Evolutionary conservation across 495 filamentous ascomycete genomes (phyloP).

Genomic region (Aspergillus nanangensis): DNA sequence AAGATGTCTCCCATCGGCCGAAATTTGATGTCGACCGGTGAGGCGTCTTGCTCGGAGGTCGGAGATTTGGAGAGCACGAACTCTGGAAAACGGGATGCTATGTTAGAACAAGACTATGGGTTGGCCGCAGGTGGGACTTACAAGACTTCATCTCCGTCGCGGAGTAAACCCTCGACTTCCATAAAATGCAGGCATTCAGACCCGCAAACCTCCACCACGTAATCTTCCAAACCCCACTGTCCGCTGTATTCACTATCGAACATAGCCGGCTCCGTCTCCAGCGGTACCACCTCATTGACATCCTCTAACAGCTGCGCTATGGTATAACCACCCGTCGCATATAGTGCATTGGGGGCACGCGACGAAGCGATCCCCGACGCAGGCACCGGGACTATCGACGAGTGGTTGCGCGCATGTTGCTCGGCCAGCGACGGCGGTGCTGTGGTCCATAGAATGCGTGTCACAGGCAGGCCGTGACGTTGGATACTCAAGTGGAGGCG

Average conservation of each 20-base stretch:
- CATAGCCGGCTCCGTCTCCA: conserved; percentile 59
- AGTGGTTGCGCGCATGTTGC: conserved; percentile 17
- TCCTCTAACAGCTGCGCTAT: conserved; percentile 79
- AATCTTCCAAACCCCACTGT: conserved; percentile 89
- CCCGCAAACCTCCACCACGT: conserved; percentile 75
- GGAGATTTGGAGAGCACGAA: conserved; percentile 71
- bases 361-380: conserved; percentile 34
- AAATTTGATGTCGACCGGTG: conserved; percentile 81
- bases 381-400: conserved; percentile 20
- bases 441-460: conserved; percentile 68
- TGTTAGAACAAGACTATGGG: not conserved
- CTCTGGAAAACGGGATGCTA: conserved; percentile 42
- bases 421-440: conserved; percentile 30
- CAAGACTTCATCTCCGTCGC: conserved; percentile 82
- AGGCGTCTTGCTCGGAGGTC: conserved; percentile 73
- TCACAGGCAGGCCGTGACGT: conserved; percentile 74
- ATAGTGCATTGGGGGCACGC: conserved; percentile 38
- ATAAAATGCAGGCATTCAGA: conserved; percentile 93
- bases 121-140: conserved; percentile 35
- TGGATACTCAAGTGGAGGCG: conserved; percentile 78
- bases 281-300: conserved; percentile 75
- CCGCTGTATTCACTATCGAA: conserved; percentile 37
- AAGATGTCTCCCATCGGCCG: conserved; percentile 72
- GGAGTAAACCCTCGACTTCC: conserved; percentile 61
- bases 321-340: conserved; percentile 55